Conservation (phyloP, 306 rosid genomes). For the Medicago lupulina region DNA sequence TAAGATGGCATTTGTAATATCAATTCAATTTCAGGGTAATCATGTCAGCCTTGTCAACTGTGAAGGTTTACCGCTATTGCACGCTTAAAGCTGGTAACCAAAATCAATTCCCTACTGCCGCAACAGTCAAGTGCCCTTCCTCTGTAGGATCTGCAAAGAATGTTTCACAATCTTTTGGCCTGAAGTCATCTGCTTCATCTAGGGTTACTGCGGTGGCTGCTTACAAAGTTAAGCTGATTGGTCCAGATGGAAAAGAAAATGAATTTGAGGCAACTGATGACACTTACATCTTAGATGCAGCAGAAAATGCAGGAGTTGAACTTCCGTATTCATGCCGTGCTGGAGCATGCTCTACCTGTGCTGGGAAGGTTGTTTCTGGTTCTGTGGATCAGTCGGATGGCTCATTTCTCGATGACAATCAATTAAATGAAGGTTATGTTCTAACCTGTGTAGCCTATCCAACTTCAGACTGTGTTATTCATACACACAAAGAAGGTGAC, state of each 20-base stretch:
- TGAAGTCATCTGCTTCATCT: slow-evolving; percentile 57
- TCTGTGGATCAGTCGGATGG: slow-evolving; percentile 80
- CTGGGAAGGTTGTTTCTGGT: slow-evolving; percentile 68
- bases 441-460: slow-evolving; percentile 77
- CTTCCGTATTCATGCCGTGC: slow-evolving; percentile 88
- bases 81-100: slow-evolving; percentile 43
- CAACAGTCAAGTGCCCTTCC: slow-evolving; percentile 52
- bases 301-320: slow-evolving; percentile 73
- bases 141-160: slow-evolving; percentile 55
- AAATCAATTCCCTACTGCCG: slow-evolving; percentile 38
- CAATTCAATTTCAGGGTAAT: slow-evolving; percentile 50
- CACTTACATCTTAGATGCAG: slow-evolving; percentile 72
- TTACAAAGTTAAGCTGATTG: slow-evolving; percentile 73
- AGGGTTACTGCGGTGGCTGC: slow-evolving; percentile 63
- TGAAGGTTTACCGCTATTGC: slow-evolving; percentile 50
- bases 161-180: slow-evolving; percentile 59
- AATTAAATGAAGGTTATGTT: slow-evolving; percentile 58
- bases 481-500: slow-evolving; percentile 81
- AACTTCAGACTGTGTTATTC: slow-evolving; percentile 71
- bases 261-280: slow-evolving; percentile 82
- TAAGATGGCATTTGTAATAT: neutral
- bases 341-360: slow-evolving; percentile 86
- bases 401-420: slow-evolving; percentile 72
- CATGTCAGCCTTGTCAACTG: slow-evolving; percentile 65
- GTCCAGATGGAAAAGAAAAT: slow-evolving; percentile 60